phyloP scores from a whole-genome alignment of 2,329 filamentous ascomycete genomes.

The Capronia epimyces region DNA sequence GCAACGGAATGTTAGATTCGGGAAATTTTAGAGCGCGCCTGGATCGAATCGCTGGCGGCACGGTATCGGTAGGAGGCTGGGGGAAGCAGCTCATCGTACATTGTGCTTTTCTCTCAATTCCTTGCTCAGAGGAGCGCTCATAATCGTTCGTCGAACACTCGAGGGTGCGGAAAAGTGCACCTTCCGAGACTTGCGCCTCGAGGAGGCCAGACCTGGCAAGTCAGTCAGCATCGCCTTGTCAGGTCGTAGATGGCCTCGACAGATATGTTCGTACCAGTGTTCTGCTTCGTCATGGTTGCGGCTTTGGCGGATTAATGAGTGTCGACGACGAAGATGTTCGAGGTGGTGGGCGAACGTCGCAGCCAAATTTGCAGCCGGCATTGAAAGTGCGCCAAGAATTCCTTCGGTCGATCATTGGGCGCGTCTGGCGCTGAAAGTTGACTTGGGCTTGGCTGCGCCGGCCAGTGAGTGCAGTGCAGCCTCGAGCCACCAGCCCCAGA shows the following conservation, averaged over 20 bases:
- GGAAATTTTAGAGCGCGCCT: not conserved
- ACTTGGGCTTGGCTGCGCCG: not conserved
- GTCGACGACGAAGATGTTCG: constrained; percentile 12
- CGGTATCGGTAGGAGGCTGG: not conserved
- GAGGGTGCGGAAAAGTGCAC: constrained; percentile 95
- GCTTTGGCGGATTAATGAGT: constrained; percentile 10
- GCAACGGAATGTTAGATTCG: constrained; percentile 3
- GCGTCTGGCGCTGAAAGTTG: not conserved
- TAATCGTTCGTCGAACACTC: constrained; percentile 89
- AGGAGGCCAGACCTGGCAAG: constrained; percentile 52
- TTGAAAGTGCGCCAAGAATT: constrained; percentile 18
- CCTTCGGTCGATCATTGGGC: constrained; percentile 3
- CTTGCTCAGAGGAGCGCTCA: constrained; percentile 93
- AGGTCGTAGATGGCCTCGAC: not conserved
- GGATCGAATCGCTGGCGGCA: too few relatives aligned
- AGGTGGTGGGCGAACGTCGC: constrained; percentile 1
- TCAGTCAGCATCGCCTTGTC: constrained; percentile 3
- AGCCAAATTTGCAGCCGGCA: constrained; percentile 8
- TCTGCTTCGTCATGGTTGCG: constrained; percentile 25
- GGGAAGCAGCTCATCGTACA: constrained; percentile 52
- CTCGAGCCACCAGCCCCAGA: not conserved
- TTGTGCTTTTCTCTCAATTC: constrained; percentile 99
- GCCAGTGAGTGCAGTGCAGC: not conserved
- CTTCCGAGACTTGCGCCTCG: constrained; percentile 97
- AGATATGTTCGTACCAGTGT: constrained; percentile 13